phyloP scores from a whole-genome alignment of 2,329 filamentous ascomycete species.

The Tothia fuscella region DNA sequence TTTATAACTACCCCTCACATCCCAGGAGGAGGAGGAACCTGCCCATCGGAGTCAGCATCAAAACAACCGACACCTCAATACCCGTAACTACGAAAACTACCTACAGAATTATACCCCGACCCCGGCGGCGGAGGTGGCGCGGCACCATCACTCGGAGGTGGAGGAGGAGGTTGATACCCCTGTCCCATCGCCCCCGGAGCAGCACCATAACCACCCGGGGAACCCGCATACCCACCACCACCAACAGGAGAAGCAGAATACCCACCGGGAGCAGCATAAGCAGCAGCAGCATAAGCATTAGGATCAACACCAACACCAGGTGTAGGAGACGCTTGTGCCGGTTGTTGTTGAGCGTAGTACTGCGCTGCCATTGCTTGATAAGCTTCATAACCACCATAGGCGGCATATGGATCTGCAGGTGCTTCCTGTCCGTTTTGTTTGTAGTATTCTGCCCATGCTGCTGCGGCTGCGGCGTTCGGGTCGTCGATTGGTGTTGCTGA shows the following conservation, averaged over 20 bases:
- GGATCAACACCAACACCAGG: too few species aligned
- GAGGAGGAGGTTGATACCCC: conserved; percentile 1
- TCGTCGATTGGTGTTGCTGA: neutral
- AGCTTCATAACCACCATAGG: conserved; percentile 62
- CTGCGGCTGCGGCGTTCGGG: conserved; percentile 16
- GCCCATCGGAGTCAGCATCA: neutral
- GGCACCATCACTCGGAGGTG: neutral
- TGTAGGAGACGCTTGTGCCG: too few species aligned
- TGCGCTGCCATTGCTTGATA: conserved; percentile 20
- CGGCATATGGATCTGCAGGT: conserved; percentile 72
- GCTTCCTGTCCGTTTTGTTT: conserved; percentile 31
- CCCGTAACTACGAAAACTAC: too few species aligned
- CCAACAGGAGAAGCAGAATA: too few species aligned
- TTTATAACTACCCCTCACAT: conserved; percentile 2
- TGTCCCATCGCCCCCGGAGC: neutral
- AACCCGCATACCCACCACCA: neutral
- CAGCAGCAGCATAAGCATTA: too few species aligned
- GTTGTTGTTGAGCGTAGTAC: too few species aligned
- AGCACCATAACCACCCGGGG: neutral
- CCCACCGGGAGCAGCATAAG: too few species aligned
- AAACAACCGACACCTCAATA: too few species aligned
- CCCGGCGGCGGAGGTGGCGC: conserved; percentile 2
- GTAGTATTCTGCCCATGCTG: conserved; percentile 69
- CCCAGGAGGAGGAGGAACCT: conserved; percentile 8
- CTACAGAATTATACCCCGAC: too few species aligned